Evolutionary conservation across 208 protist species (phyloP), one percentile per base, ranked within the genome.

Genomic region (Crithidia acanthocephali): DNA sequence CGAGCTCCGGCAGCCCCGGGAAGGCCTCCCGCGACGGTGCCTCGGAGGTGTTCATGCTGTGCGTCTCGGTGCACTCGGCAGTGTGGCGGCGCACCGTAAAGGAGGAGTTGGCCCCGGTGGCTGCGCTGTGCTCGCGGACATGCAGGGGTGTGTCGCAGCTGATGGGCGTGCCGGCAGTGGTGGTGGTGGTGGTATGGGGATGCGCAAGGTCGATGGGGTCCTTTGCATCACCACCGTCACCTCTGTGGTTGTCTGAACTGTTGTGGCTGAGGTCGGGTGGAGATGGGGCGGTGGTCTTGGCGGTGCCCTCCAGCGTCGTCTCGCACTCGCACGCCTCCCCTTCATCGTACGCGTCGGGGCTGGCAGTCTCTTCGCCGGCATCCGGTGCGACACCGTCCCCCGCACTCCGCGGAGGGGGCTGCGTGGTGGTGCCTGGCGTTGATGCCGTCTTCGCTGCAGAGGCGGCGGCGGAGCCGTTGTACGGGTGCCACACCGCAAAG

Each of bases 401-500:
- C n/a, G n/a, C 35, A 40, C 11, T 40, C 35, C 35, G 35, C 35
- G 35, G 35, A 5, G 5, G 35, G 8, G 35, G 35, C 35, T 40
- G 35, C 35, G n/a, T n/a, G 35, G 35, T 11, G 8, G 35, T 40
- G 35, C 35, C 35, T 13, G 61, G 5, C 44, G 44, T 4, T 57
- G 48, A 2, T 5, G 59, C 28, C 51, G 60, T 45, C 48, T 22
- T 4, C 2, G 33, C 4, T 30, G 20, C 25, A 1, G 52, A 18
- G 0, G 28, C 30, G 28, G 5, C 11, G 2, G 40, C 61, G 30
- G n/a, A 35, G 28, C n/a, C n/a, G n/a, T n/a, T n/a, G n/a, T n/a
- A n/a, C n/a, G 61, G 61, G 22, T 32, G 52, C 50, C 64, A 61
- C 23, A 72, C 65, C 8, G 20, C 64, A 40, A 67, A 68, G 72